Evolutionary conservation across 805 yeast genomes (phyloP).

Genomic region (Kuraishia molischiana): DNA sequence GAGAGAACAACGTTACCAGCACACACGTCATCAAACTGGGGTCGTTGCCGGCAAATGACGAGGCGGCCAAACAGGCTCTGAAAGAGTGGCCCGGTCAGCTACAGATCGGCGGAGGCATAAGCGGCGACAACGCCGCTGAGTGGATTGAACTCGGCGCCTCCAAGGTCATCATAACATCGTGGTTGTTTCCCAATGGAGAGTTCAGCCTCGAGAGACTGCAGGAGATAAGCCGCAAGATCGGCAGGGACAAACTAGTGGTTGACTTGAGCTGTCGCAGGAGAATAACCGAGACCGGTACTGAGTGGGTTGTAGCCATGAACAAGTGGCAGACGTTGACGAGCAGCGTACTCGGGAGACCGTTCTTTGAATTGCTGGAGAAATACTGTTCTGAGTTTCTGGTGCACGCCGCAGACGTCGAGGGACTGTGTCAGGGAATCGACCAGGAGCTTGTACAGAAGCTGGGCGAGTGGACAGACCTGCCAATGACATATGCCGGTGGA

Average conservation of each 20-base stretch:
- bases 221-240: conserved; percentile 43
- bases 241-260: conserved; percentile 62
- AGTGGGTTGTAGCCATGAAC: conserved; percentile 96
- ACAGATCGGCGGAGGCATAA: conserved; percentile 94
- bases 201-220: conserved; percentile 42
- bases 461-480: conserved; percentile 71
- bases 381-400: conserved; percentile 84
- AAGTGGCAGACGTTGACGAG: conserved; percentile 91
- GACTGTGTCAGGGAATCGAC: conserved; percentile 89
- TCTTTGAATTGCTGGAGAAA: conserved; percentile 41
- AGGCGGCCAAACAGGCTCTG: conserved; percentile 73
- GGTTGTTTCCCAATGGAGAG: conserved; percentile 66
- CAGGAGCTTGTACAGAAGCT: conserved; percentile 59
- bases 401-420: conserved; percentile 99
- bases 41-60: conserved; percentile 60
- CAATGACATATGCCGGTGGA: conserved; percentile 95
- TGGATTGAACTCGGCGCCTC: conserved; percentile 80
- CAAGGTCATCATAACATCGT: conserved; percentile 87
- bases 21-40: conserved; percentile 95
- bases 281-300: conserved; percentile 15
- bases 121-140: conserved; percentile 51
- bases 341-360: conserved; percentile 40
- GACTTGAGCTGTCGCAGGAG: conserved; percentile 76
- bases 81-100: conserved; percentile 60
- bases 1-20: conserved; percentile 46